Base-by-base conservation (phyloP, 352 stramenopile species). In the Phytophthora ohioensis region DNA sequence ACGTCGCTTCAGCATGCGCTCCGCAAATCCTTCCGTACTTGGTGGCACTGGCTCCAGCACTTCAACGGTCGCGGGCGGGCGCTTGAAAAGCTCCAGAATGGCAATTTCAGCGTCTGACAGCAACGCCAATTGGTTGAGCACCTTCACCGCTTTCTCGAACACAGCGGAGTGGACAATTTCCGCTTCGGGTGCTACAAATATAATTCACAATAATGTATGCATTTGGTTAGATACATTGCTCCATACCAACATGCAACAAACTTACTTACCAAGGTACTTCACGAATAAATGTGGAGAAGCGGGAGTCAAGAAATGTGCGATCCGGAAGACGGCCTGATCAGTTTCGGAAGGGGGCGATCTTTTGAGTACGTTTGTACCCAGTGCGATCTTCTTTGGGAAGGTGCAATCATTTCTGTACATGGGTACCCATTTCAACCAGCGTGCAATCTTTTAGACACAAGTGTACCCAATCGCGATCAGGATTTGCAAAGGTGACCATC, bases 241-340 rank as follows among this genome's bases (percentile, higher is more conserved):
- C 42, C 5, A 48, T 11, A 48, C 17, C 48, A 43, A 39, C 8
- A 21, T 15, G 8, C 27, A 32, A 3, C 17, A 59, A 32, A 36
- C 4, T 35, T 63, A 36, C 52, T 45, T 69, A 63, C 52, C 52
- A 3, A 69, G 34, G 32, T 57, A 69, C 9, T 57, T 49, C 5
- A n/a, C 1, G n/a, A 69, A 57, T 27, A 21, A 21, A 21, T 21
- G 17, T 21, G 17, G 17, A 21, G 17, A 21, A 21, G 17, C 17
- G 17, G 17, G 17, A 21, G 17, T 21, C 17, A 21, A 21, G 17
- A 21, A 21, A 21, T 21, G 17, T 21, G 17, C 17, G 17, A 21
- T 21, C 17, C 17, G 0, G 17, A 21, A 21, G 17, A 21, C 17
- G 17, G 17, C 17, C 17, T 21, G 17, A 21, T 21, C 17, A 1